Evolutionary conservation across 257 asterid genomes (phyloP).

Genomic region (Ocimum tenuiflorum): DNA sequence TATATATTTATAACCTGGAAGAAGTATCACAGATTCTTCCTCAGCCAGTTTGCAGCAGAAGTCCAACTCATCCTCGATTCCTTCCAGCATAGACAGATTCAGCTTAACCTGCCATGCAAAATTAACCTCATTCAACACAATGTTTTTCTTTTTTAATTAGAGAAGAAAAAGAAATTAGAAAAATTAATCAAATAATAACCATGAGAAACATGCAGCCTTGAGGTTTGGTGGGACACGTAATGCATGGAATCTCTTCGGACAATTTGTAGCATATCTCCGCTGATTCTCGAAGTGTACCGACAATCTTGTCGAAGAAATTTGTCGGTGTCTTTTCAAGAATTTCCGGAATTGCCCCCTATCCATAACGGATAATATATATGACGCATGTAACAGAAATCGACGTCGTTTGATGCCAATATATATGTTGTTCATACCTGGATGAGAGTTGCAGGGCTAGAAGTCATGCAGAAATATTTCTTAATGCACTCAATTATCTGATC

Average conservation of each 20-base stretch:
- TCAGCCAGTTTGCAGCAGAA: not conserved
- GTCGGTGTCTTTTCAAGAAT: slow-evolving; percentile 49
- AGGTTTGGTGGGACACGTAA: too few species aligned
- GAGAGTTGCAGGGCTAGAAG: slow-evolving; percentile 38
- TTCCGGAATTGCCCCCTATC: slow-evolving; percentile 61
- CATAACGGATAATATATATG: not conserved
- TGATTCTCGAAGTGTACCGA: slow-evolving; percentile 35
- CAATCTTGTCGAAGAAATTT: slow-evolving; percentile 44
- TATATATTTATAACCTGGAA: slow-evolving; percentile 44
- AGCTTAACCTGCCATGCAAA: slow-evolving; percentile 54
- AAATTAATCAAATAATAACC: too few species aligned
- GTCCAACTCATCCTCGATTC: slow-evolving; percentile 30
- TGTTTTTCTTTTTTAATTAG: too few species aligned
- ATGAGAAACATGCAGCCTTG: too few species aligned
- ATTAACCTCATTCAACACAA: too few species aligned
- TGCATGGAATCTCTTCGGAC: too few species aligned
- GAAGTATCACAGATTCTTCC: slow-evolving; percentile 62
- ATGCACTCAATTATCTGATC: slow-evolving; percentile 46
- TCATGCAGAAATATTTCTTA: slow-evolving; percentile 35
- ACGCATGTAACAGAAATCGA: too few species aligned
- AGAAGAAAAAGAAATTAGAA: too few species aligned
- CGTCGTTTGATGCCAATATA: too few species aligned
- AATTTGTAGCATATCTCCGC: slow-evolving; percentile 41
- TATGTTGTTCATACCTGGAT: slow-evolving; percentile 23
- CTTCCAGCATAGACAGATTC: slow-evolving; percentile 40